Percentiles rank a stretch among this genome's conserved stretches.
These are phyloP conservation scores for Ceratocystis smalleyi DNA, from an alignment of 2,329 filamentous ascomycete genomes.

Conservation along the genomic window DNA sequence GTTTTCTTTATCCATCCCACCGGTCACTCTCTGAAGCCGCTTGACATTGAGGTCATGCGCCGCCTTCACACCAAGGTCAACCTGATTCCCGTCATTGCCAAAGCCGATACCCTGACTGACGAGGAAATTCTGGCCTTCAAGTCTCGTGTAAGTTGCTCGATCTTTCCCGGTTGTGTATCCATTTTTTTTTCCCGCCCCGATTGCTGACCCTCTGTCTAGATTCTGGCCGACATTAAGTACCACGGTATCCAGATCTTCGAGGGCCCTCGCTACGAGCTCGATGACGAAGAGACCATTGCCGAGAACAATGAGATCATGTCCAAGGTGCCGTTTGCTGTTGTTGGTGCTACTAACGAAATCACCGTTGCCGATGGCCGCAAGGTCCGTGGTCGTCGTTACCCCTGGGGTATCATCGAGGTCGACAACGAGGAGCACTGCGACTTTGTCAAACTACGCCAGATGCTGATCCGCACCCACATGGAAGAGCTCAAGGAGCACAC, in stretches of 20 bases:
- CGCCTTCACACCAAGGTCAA: conserved; percentile 99
- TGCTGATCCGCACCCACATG: conserved; percentile 99
- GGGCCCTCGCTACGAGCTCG: conserved; percentile 92
- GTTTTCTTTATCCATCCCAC: conserved; percentile 99
- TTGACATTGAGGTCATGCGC: conserved; percentile 99
- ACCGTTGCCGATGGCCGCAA: conserved; percentile 81
- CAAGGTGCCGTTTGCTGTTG: conserved; percentile 96
- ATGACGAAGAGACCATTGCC: conserved; percentile 97
- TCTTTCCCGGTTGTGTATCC: neutral
- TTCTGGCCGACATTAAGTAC: conserved; percentile 89
- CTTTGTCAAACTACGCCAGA: conserved; percentile 98
- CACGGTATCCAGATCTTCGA: conserved; percentile 99
- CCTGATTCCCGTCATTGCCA: conserved; percentile 96
- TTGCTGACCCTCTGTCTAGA: conserved; percentile 37
- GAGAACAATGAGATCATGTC: conserved; percentile 99
- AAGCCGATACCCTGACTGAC: conserved; percentile 93
- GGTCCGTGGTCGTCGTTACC: conserved; percentile 89
- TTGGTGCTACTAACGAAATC: conserved; percentile 92
- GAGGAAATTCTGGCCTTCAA: conserved; percentile 94
- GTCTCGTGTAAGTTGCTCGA: conserved; percentile 57
- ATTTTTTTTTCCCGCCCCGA: too few species aligned
- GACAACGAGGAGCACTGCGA: conserved; percentile 99
- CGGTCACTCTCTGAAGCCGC: conserved; percentile 91
- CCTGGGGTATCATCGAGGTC: conserved; percentile 97
- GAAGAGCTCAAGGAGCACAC: conserved; percentile 99